A percentile compares a stretch with the other conserved stretches of the same genome.
Evolutionary conservation across 2,329 filamentous ascomycete species (phyloP).

Genomic region (Xylaria hypoxylon): DNA sequence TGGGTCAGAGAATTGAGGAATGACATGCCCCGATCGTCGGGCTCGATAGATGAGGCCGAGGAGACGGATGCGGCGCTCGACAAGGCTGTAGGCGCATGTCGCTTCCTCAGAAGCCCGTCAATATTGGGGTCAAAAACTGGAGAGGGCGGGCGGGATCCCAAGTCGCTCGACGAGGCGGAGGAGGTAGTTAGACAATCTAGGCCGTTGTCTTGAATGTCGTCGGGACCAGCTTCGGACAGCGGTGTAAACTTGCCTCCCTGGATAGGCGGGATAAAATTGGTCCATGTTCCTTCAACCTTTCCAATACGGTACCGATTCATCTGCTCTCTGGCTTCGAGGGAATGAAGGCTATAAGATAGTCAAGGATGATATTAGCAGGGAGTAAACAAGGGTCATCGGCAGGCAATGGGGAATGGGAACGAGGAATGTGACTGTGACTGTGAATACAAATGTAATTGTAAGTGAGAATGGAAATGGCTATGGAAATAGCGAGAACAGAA

Average conservation of each 20-base stretch:
- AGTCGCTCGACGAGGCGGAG: slow-evolving; percentile 58
- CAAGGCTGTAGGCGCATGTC: slow-evolving; percentile 42
- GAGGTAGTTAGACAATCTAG: slow-evolving; percentile 52
- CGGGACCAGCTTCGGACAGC: slow-evolving; percentile 53
- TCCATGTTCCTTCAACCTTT: slow-evolving; percentile 82
- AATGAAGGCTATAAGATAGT: slow-evolving; percentile 77
- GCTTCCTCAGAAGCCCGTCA: slow-evolving; percentile 49
- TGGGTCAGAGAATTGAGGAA: slow-evolving; percentile 79
- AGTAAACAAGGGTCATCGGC: neutral
- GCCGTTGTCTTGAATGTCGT: slow-evolving; percentile 52
- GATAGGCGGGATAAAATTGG: slow-evolving; percentile 89
- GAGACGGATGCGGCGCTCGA: slow-evolving; percentile 65
- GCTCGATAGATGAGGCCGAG: slow-evolving; percentile 66
- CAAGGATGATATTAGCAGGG: slow-evolving; percentile 29
- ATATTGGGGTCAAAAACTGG: slow-evolving; percentile 64
- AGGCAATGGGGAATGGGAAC: neutral
- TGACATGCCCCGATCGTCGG: slow-evolving; percentile 65
- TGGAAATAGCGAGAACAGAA: no score
- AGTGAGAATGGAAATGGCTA: no score
- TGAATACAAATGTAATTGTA: no score
- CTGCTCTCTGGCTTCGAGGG: slow-evolving; percentile 75
- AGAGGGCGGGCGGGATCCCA: slow-evolving; percentile 65
- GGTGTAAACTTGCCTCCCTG: slow-evolving; percentile 84
- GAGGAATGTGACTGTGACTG: no score
- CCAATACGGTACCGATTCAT: slow-evolving; percentile 91